phyloP scores from a whole-genome alignment of 192 early-diverging fungal genomes.

The Thamnidium elegans region DNA sequence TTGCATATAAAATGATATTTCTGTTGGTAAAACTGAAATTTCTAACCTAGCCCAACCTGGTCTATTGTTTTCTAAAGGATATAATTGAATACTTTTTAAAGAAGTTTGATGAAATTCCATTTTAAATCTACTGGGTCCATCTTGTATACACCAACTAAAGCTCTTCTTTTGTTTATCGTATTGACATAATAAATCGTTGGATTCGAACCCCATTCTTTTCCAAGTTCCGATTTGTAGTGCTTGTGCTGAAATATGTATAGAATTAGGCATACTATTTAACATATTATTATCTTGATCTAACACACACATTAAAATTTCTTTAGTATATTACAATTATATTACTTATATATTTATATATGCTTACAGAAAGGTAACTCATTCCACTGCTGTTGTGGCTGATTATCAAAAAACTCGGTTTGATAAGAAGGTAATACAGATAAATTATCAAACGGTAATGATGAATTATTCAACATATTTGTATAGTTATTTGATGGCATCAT shows the following conservation, averaged over 20 bases:
- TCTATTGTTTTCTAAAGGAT: slow-evolving; percentile 39
- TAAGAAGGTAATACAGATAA: slow-evolving; percentile 21
- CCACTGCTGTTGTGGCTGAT: not conserved
- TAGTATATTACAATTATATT: too few relatives aligned
- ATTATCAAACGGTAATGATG: slow-evolving; percentile 45
- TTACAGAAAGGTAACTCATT: not conserved
- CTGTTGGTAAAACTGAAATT: slow-evolving; percentile 26
- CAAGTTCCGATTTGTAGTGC: slow-evolving; percentile 62
- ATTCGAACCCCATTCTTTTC: slow-evolving; percentile 55
- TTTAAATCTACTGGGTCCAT: slow-evolving; percentile 45
- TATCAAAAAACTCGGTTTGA: not conserved
- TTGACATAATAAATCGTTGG: slow-evolving; percentile 50
- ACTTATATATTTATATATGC: not conserved
- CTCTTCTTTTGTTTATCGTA: slow-evolving; percentile 44
- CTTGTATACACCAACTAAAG: slow-evolving; percentile 59
- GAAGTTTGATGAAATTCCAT: slow-evolving; percentile 46
- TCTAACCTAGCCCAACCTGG: slow-evolving; percentile 33
- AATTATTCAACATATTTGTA: too few relatives aligned
- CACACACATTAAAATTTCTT: too few relatives aligned
- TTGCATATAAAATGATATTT: slow-evolving; percentile 50
- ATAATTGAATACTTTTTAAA: slow-evolving; percentile 45
- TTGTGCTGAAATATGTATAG: slow-evolving; percentile 47
- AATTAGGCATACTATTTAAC: not conserved
- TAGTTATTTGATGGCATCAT: too few relatives aligned
- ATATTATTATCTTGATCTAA: not conserved